Evolutionary conservation across 257 asterid species (phyloP), one percentile per base, ranked within the genome.

Genomic region (Scutellaria galericulata): DNA sequence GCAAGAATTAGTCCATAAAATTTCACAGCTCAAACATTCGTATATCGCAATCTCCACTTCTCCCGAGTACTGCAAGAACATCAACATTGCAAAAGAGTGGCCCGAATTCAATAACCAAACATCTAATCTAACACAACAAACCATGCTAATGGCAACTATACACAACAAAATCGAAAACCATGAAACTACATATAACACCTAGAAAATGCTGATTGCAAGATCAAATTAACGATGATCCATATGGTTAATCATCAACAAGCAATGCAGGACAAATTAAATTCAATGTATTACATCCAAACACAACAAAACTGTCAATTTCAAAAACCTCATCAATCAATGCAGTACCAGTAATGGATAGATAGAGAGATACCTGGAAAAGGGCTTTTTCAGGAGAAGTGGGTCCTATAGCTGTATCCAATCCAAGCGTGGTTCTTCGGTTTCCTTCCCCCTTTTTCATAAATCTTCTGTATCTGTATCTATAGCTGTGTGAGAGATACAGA

Each of bases 41-140:
- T 51, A 5, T 48, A 51, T 15, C 57, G 48, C 76, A 68, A 35
- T 35, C 51, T 71, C 74, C 80, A 70, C 72, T 74, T 70, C 73
- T 73, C 80, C 78, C 20, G 61, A 76, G 66, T 66, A 65, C 78
- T 77, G 71, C 63, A 70, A n/a, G 40, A n/a, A 64, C 56, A 57
- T 14, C 64, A 68, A 64, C 10, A 66, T 44, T 18, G 51, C 52
- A 22, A 42, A 12, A 59, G 27, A 24, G 27, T 24, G 37, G 37
- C 37, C 37, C 37, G 3, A 24, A 24, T 24, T 24, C 27, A 24
- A 24, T 24, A 24, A 31, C 5, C 37, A 31, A 31, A 31, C 37
- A 31, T 1, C 37, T 31, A 31, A 31, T 31, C 37, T 31, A 31
- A 31, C 37, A 3, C 37, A 1, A 24, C 27, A 24, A 24, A 24